Base-by-base conservation (phyloP, 305 asterid species). In the Striga hermonthica region DNA sequence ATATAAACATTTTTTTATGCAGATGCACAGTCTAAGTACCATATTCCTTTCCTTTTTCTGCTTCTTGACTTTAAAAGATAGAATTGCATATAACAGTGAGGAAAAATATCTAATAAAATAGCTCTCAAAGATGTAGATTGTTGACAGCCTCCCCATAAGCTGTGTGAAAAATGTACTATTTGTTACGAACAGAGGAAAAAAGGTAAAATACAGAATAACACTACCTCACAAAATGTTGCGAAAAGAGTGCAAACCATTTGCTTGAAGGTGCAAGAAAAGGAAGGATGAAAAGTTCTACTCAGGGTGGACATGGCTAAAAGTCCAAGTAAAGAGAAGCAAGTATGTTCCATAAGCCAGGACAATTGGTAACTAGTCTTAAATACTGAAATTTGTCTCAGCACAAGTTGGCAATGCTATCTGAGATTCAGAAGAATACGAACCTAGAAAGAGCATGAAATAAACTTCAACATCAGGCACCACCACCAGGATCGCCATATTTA, bases 391-490 rank as follows among this genome's bases (percentile, higher is more conserved):
- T 7, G 35, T 35, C 6, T 15, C 31, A 59, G 22, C 31, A 7
- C 50, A 59, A 13, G 48, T 31, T 55, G 43, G 31, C 16, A 31
- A 49, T 13, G 31, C 48, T 14, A 60, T 39, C n/a, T n/a, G n/a
- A n/a, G n/a, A n/a, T n/a, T 22, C 38, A 71, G 59, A 37, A 59
- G n/a, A 12, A 53, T 44, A 34, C 40, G 40, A 59, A 60, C 40
- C 38, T 12, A 38, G 22, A 35, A 15, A 22, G 44, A 41, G 64
- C 0, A 14, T 65, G 65, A 14, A 66, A 58, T 22, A 63, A 39
- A 59, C 60, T 14, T 52, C 57, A 14, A 28, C 52, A 61, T 62
- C 65, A 7, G 22, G 13, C 39, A 43, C 43, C 13, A 48, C 45
- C 31, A 62, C 53, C 52, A 61, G 15, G 7, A 49, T n/a, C 47